Conservation (phyloP, 2,329 filamentous ascomycete genomes). For the Meredithiella fracta region DNA sequence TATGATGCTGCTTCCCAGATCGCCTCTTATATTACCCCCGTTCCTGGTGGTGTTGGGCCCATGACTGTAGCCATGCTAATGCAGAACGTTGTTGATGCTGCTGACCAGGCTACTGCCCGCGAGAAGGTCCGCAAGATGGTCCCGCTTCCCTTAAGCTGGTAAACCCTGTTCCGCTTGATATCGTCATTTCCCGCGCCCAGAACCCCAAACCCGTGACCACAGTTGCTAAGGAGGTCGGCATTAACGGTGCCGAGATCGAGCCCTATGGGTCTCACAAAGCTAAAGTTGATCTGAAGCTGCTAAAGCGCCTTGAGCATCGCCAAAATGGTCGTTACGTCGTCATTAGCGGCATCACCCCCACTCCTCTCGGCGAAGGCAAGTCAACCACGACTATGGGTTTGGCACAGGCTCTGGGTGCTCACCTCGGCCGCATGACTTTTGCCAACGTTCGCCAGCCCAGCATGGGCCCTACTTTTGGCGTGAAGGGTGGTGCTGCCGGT, state of each 20-base stretch:
- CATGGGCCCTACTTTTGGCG: constrained; percentile 94
- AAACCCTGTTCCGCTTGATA: constrained; percentile 83
- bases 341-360: constrained; percentile 90
- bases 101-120: constrained; percentile 63
- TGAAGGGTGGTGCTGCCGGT: constrained; percentile 94
- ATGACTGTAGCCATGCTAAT: constrained; percentile 99
- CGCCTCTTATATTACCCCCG: constrained; percentile 85
- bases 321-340: constrained; percentile 81
- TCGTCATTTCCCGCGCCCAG: constrained; percentile 77
- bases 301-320: constrained; percentile 75
- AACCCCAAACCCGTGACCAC: constrained; percentile 80
- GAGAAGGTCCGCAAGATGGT: constrained; percentile 66
- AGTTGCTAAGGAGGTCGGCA: constrained; percentile 73
- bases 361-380: constrained; percentile 91
- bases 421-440: constrained; percentile 75
- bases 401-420: constrained; percentile 78
- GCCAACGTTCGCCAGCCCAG: constrained; percentile 95
- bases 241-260: constrained; percentile 76
- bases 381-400: constrained; percentile 95
- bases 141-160: constrained; percentile 65
- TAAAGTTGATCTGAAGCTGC: constrained; percentile 70
- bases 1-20: constrained; percentile 71
- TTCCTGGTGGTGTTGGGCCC: constrained; percentile 88
- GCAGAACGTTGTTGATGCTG: constrained; percentile 83
- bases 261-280: constrained; percentile 92